phyloP scores from a whole-genome alignment of 2,329 filamentous ascomycete species.

The Truncatella angustata region DNA sequence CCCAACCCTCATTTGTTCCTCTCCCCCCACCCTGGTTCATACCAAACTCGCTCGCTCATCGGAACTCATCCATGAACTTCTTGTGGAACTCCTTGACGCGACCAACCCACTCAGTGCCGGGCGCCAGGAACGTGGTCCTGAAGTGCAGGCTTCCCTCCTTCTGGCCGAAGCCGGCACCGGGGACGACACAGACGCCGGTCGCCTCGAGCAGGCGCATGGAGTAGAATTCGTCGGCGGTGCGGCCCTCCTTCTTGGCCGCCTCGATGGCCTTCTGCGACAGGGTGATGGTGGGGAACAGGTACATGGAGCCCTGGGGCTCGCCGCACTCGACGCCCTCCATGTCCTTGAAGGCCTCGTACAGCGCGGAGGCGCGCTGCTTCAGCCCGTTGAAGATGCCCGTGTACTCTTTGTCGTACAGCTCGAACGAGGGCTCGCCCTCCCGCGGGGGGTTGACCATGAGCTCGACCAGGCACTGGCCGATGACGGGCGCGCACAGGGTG shows the following conservation, averaged over 20 bases:
- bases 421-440: conserved; percentile 78
- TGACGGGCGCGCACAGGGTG: conserved; percentile 90
- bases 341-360: conserved; percentile 85
- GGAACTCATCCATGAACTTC: conserved; percentile 84
- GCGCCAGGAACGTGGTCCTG: conserved; percentile 93
- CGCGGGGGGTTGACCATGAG: conserved; percentile 95
- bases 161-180: conserved; percentile 92
- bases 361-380: conserved; percentile 73
- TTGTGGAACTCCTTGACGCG: conserved; percentile 87
- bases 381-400: conserved; percentile 77
- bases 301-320: conserved; percentile 92
- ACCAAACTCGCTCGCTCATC: conserved; percentile 29
- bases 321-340: conserved; percentile 97
- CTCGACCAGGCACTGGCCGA: conserved; percentile 95
- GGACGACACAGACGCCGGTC: conserved; percentile 91
- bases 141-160: conserved; percentile 90
- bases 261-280: conserved; percentile 74
- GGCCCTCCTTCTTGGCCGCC: conserved; percentile 71
- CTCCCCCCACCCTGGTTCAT: too few species aligned
- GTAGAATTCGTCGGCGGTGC: conserved; percentile 88
- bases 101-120: conserved; percentile 91
- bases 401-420: conserved; percentile 84
- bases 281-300: conserved; percentile 93
- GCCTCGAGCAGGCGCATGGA: conserved; percentile 86
- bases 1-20: too few species aligned